These are phyloP conservation scores for Cutaneotrichosporon arboriforme DNA, from an alignment of 1,284 basidiomycete genomes.

Conservation along the genomic window DNA sequence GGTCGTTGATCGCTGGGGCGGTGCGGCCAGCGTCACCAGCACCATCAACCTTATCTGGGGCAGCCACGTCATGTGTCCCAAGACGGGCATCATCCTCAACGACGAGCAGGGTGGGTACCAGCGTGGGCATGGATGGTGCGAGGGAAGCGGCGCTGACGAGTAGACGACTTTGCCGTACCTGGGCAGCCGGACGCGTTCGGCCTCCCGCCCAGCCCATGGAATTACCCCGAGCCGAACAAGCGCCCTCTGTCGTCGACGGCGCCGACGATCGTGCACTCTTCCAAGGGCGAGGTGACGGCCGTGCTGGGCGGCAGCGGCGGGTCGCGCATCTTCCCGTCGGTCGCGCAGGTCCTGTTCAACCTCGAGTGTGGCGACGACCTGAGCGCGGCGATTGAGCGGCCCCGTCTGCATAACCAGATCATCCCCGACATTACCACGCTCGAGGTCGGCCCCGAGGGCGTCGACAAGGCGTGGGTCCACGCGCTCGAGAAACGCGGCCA, in stretches of 20 bases:
- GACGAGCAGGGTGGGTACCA: constrained; percentile 60
- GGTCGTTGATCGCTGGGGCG: constrained; percentile 72
- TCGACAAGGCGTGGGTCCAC: constrained; percentile 55
- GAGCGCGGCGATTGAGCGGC: constrained; percentile 72
- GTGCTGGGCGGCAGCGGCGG: constrained; percentile 83
- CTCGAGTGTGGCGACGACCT: constrained; percentile 74
- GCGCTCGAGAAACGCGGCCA: constrained; percentile 63
- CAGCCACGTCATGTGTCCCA: constrained; percentile 71
- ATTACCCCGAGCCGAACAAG: constrained; percentile 80
- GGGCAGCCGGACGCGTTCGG: constrained; percentile 76
- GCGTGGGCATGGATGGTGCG: too few species aligned
- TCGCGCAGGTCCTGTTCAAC: constrained; percentile 78
- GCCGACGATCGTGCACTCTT: constrained; percentile 72
- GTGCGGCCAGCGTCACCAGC: constrained; percentile 76
- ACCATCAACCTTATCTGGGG: constrained; percentile 84
- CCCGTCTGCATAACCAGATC: constrained; percentile 88
- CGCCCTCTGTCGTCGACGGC: constrained; percentile 75
- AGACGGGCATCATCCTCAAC: constrained; percentile 82
- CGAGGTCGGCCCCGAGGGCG: constrained; percentile 55
- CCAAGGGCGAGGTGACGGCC: constrained; percentile 63
- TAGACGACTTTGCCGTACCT: constrained; percentile 81
- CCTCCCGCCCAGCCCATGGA: constrained; percentile 77
- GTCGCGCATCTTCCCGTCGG: constrained; percentile 71
- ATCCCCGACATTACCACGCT: constrained; percentile 62
- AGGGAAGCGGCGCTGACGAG: neutral